Percentiles rank a stretch among this genome's conserved stretches.
Evolutionary conservation across 306 rosid genomes (phyloP).

Genomic region (Cotoneaster glaucophyllus): DNA sequence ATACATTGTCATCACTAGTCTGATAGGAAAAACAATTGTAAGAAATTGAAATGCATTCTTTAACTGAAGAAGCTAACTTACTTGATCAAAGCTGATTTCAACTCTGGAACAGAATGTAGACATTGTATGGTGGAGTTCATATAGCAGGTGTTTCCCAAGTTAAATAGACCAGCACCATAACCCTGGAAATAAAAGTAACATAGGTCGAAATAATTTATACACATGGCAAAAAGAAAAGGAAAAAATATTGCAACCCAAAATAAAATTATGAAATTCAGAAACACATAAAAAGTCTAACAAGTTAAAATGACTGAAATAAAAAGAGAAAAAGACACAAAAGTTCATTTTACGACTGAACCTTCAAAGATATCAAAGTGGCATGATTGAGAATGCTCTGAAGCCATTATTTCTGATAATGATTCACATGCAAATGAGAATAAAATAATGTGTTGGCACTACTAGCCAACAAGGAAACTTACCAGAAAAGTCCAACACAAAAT

Average conservation of each 20-base stretch:
- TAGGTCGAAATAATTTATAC: not conserved
- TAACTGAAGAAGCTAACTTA: constrained; percentile 33
- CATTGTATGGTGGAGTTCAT: constrained; percentile 98
- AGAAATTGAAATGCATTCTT: not conserved
- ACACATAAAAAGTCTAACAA: not conserved
- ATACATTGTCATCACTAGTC: constrained; percentile 1
- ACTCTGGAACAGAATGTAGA: constrained; percentile 97
- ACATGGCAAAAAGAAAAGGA: not conserved
- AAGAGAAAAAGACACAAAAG: not conserved
- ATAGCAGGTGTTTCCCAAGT: constrained; percentile 95
- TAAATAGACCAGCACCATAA: constrained; percentile 85
- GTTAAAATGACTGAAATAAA: not conserved
- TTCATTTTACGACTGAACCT: not conserved
- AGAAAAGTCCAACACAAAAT: not conserved
- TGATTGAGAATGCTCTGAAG: not conserved
- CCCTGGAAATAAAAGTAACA: constrained; percentile 47
- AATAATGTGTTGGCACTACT: not conserved
- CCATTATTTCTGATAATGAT: not conserved
- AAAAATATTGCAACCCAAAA: not conserved
- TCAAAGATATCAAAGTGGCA: not conserved
- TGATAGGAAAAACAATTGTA: not conserved
- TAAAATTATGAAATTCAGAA: not conserved
- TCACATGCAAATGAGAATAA: not conserved
- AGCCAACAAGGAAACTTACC: not conserved
- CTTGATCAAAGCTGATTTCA: constrained; percentile 86